These are phyloP conservation scores for Sechiopsis laciniata DNA, from an alignment of 306 rosid genomes.

Conservation along the genomic window DNA sequence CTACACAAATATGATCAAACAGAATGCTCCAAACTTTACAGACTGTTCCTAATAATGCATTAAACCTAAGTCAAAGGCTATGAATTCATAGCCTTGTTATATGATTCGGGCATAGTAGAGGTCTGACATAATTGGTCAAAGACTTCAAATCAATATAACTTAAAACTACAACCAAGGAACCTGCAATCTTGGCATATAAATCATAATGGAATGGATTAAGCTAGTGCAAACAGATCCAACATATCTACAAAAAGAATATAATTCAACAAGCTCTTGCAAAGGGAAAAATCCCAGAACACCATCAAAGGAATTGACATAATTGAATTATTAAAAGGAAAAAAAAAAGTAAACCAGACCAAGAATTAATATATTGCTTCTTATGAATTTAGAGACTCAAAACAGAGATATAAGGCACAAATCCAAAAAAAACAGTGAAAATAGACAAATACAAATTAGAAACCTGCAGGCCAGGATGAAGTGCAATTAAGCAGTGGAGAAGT, in stretches of 20 bases:
- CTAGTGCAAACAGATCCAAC: neutral
- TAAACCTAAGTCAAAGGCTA: constrained; percentile 17
- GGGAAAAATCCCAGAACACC: neutral
- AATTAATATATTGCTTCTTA: neutral
- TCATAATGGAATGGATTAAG: neutral
- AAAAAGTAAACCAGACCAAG: constrained; percentile 2
- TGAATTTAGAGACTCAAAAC: neutral
- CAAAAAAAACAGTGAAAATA: neutral
- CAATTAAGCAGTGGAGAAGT: constrained; percentile 16
- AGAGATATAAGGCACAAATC: neutral
- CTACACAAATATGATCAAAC: constrained; percentile 12
- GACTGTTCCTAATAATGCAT: constrained; percentile 19
- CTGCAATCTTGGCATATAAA: neutral
- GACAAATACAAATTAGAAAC: constrained; percentile 9
- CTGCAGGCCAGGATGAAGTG: constrained; percentile 7
- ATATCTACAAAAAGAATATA: neutral
- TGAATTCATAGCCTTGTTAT: constrained; percentile 2
- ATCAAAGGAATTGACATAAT: neutral
- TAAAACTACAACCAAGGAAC: constrained; percentile 8
- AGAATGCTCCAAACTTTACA: constrained; percentile 21
- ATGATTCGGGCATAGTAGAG: neutral
- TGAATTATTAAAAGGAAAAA: neutral
- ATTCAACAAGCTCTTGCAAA: neutral
- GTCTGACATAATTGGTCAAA: neutral
- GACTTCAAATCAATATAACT: neutral